phyloP scores from a whole-genome alignment of 768 basidiomycete genomes.

The Fibroporia radiculosa region DNA sequence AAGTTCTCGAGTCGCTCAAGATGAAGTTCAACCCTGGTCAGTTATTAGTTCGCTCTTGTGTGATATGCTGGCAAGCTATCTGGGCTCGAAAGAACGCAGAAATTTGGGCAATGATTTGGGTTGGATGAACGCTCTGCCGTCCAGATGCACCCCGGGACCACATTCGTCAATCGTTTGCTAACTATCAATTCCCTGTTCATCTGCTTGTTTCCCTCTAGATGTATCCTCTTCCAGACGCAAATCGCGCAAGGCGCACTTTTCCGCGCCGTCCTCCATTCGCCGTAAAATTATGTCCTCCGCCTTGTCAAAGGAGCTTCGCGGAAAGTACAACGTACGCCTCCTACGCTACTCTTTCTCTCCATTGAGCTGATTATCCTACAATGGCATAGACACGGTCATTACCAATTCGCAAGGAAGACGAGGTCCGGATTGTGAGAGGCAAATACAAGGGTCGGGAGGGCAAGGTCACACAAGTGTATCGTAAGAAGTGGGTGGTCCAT shows the following conservation, averaged over 20 bases:
- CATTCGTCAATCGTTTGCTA: slow-evolving; percentile 8
- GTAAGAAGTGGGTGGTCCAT: slow-evolving; percentile 98
- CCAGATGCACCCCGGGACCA: slow-evolving; percentile 32
- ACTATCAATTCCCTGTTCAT: too few species aligned
- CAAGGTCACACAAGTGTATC: slow-evolving; percentile 95
- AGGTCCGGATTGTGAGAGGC: slow-evolving; percentile 93
- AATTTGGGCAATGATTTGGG: slow-evolving; percentile 30
- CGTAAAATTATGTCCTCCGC: slow-evolving; percentile 98
- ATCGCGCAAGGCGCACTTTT: slow-evolving; percentile 97
- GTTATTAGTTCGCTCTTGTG: slow-evolving; percentile 29
- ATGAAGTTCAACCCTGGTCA: slow-evolving; percentile 82
- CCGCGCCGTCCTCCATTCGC: slow-evolving; percentile 88
- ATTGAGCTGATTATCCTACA: too few species aligned
- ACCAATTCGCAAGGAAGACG: slow-evolving; percentile 96
- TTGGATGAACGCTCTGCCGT: slow-evolving; percentile 42
- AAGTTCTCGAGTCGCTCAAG: slow-evolving; percentile 49
- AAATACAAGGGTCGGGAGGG: slow-evolving; percentile 99
- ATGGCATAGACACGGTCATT: slow-evolving; percentile 70
- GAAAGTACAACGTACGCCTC: slow-evolving; percentile 73
- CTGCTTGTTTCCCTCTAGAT: slow-evolving; percentile 38
- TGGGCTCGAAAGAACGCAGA: slow-evolving; percentile 18
- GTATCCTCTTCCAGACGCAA: slow-evolving; percentile 94
- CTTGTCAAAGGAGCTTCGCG: slow-evolving; percentile 89
- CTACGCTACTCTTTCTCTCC: too few species aligned
- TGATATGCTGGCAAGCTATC: slow-evolving; percentile 14